Conservation (phyloP, 208 protist species). For the Naegleria gruberi region DNA sequence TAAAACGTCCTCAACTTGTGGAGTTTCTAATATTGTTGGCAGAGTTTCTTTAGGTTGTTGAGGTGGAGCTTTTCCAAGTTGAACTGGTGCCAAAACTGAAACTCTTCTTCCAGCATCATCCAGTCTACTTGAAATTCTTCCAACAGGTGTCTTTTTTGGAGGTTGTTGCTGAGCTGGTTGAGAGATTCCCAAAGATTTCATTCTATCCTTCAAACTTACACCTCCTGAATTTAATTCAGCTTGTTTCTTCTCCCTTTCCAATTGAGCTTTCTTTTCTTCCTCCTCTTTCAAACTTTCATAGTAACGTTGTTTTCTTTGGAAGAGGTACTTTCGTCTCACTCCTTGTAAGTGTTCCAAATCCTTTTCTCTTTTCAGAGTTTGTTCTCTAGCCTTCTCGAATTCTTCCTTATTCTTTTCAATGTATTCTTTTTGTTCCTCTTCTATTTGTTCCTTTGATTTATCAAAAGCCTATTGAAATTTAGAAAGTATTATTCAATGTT, state of each 20-base stretch:
- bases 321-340: background rate
- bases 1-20: no score
- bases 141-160: no score
- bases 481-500: no score
- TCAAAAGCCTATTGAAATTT: background rate
- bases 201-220: background rate
- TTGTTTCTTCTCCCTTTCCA: background rate
- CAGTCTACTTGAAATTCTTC: no score
- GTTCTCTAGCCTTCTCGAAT: background rate
- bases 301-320: background rate
- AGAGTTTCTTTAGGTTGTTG: background rate
- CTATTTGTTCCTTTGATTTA: background rate
- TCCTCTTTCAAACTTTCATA: background rate
- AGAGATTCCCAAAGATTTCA: background rate
- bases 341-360: background rate
- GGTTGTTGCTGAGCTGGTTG: no score
- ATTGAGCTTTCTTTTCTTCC: background rate
- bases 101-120: no score
- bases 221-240: no score
- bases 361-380: background rate
- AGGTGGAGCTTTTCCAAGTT: background rate
- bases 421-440: background rate
- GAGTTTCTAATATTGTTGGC: no score
- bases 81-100: no score
- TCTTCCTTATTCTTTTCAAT: background rate